These are phyloP conservation scores for Beauveria varroae DNA, from an alignment of 2,329 filamentous ascomycete species.

Conservation along the genomic window DNA sequence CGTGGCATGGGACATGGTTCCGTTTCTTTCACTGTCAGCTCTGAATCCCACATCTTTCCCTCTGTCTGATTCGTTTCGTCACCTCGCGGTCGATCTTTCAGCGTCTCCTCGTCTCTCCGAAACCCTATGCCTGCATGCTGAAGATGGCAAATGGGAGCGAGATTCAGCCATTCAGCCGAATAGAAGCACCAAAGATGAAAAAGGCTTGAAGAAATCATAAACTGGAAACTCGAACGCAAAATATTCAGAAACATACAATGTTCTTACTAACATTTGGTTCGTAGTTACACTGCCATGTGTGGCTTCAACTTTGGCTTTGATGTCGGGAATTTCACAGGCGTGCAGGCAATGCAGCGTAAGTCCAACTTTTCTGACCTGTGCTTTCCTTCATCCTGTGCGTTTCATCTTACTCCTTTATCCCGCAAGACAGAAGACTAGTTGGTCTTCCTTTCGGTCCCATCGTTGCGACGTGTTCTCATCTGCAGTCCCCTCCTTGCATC, in stretches of 20 bases:
- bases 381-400: too few species aligned
- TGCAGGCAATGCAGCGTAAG: conserved; percentile 19
- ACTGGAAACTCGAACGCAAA: too few species aligned
- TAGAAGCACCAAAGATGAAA: too few species aligned
- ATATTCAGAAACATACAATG: neutral
- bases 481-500: neutral
- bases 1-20: neutral
- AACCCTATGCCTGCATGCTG: neutral
- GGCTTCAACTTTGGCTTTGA: conserved; percentile 22
- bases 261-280: neutral
- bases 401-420: too few species aligned
- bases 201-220: too few species aligned
- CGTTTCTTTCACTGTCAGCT: neutral
- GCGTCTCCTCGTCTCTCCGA: neutral
- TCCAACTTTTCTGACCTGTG: neutral
- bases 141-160: neutral
- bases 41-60: neutral
- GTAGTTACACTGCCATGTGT: conserved; percentile 18
- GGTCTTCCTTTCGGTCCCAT: neutral
- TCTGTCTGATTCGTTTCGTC: neutral
- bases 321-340: conserved; percentile 20
- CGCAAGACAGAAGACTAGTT: too few species aligned
- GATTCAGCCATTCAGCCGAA: neutral
- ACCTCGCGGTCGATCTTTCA: too few species aligned
- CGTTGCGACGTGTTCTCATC: neutral